phyloP scores from a whole-genome alignment of 345 rosid species.

The Dovyalis caffra region DNA sequence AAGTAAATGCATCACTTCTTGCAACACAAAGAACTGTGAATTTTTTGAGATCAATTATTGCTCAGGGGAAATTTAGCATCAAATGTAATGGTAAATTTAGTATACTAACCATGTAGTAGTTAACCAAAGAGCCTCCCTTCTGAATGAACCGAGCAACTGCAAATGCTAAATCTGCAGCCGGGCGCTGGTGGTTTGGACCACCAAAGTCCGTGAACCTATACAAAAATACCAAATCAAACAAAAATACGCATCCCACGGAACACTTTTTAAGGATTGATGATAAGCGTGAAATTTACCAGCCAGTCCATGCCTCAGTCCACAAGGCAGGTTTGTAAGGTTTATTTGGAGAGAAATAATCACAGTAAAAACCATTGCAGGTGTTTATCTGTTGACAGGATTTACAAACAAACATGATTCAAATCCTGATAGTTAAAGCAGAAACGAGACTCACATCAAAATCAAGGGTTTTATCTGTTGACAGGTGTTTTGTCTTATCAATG shows the following conservation, averaged over 20 bases:
- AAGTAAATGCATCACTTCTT: not conserved
- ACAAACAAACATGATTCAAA: not conserved
- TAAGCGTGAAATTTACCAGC: conserved; percentile 13
- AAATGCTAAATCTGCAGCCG: conserved; percentile 31
- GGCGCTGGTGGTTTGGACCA: conserved; percentile 28
- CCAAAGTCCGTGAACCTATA: conserved; percentile 33
- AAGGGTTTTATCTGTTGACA: not conserved
- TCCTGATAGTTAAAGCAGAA: not conserved
- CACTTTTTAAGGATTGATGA: not conserved
- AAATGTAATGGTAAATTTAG: not conserved
- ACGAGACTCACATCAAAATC: not conserved
- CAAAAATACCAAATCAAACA: not conserved
- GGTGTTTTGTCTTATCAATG: too few species aligned
- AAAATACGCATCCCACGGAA: not conserved
- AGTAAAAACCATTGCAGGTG: conserved; percentile 34
- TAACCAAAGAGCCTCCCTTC: conserved; percentile 32
- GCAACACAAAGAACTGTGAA: not conserved
- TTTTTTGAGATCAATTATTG: not conserved
- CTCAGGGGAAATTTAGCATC: not conserved
- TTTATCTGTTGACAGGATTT: conserved; percentile 19
- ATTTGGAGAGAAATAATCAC: conserved; percentile 28
- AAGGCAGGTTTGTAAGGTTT: conserved; percentile 34
- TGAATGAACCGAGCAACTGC: conserved; percentile 34
- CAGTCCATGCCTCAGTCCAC: conserved; percentile 39
- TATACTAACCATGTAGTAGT: conserved; percentile 32